Percentiles rank a stretch among this genome's conserved stretches.
Conservation (phyloP, 768 basidiomycete species). For the Phlebiopsis flavidoalba region DNA sequence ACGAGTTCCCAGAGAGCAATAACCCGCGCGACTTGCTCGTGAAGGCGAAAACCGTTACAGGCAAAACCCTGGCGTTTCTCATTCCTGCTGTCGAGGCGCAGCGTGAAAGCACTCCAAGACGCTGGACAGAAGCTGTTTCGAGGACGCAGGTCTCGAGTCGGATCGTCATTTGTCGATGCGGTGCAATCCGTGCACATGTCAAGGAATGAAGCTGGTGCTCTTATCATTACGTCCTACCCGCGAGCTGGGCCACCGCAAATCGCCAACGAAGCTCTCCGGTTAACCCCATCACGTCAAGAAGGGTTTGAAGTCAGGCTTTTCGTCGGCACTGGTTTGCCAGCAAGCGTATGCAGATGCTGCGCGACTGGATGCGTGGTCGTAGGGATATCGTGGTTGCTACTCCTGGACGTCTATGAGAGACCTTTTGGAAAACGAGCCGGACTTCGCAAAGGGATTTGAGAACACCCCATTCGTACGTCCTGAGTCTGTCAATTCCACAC, state of each 20-base stretch:
- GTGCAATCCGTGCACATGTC: constrained; percentile 36
- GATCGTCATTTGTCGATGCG: constrained; percentile 27
- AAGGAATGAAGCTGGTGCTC: constrained; percentile 51
- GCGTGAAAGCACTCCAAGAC: constrained; percentile 54
- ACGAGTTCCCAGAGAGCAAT: constrained; percentile 31
- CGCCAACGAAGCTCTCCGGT: constrained; percentile 70
- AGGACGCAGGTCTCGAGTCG: constrained; percentile 35
- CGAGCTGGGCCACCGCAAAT: constrained; percentile 88
- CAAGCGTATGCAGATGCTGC: constrained; percentile 60
- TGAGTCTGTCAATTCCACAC: not conserved
- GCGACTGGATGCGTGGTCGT: constrained; percentile 55
- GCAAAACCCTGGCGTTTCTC: constrained; percentile 86
- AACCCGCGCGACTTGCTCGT: constrained; percentile 68
- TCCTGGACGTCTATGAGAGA: constrained; percentile 85
- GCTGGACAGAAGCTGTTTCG: constrained; percentile 35
- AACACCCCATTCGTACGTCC: constrained; percentile 28
- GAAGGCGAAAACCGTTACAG: constrained; percentile 84
- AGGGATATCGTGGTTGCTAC: constrained; percentile 87
- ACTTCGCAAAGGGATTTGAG: constrained; percentile 46
- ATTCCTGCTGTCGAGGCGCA: constrained; percentile 80
- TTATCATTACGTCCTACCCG: constrained; percentile 89
- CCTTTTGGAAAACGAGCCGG: constrained; percentile 53
- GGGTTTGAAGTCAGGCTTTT: constrained; percentile 70
- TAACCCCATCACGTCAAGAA: constrained; percentile 55
- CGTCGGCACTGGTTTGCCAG: constrained; percentile 73